phyloP scores from a whole-genome alignment of 140 eudicot species.

The Bidens hawaiensis region DNA sequence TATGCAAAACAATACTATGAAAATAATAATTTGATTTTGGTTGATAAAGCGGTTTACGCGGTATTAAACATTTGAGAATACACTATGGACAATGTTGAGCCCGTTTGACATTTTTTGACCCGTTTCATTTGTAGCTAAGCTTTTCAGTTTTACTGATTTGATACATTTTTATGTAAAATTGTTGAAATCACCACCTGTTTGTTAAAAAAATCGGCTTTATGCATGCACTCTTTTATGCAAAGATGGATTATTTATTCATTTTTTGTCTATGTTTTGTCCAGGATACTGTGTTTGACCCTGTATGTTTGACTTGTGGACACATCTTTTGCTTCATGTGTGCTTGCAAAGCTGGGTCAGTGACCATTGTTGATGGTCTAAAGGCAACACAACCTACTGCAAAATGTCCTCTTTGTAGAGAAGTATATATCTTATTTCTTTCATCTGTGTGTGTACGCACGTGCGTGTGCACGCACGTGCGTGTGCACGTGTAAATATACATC shows the following conservation, averaged over 20 bases:
- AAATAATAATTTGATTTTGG: too few species aligned
- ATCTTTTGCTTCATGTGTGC: slow-evolving; percentile 55
- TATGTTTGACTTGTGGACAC: slow-evolving; percentile 43
- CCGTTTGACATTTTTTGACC: too few species aligned
- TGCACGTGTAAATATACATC: too few species aligned
- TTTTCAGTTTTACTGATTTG: too few species aligned
- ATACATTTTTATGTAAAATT: not conserved
- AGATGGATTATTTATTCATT: not conserved
- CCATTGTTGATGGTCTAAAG: slow-evolving; percentile 42
- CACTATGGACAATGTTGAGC: too few species aligned
- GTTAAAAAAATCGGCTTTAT: not conserved
- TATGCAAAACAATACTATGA: too few species aligned
- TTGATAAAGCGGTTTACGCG: too few species aligned
- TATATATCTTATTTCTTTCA: too few species aligned
- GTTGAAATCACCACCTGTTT: not conserved
- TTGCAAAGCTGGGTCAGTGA: slow-evolving; percentile 43
- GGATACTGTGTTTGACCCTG: slow-evolving; percentile 49
- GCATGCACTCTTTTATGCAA: not conserved
- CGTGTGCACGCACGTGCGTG: too few species aligned
- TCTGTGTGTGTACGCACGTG: too few species aligned
- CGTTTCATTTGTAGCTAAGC: too few species aligned
- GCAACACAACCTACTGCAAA: slow-evolving; percentile 34
- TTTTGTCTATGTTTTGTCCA: slow-evolving; percentile 8
- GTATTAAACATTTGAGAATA: too few species aligned
- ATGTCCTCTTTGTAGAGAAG: slow-evolving; percentile 48